Base-by-base conservation (phyloP, 164 flowering plant genomes). In the Magnolia kwangsiensis region DNA sequence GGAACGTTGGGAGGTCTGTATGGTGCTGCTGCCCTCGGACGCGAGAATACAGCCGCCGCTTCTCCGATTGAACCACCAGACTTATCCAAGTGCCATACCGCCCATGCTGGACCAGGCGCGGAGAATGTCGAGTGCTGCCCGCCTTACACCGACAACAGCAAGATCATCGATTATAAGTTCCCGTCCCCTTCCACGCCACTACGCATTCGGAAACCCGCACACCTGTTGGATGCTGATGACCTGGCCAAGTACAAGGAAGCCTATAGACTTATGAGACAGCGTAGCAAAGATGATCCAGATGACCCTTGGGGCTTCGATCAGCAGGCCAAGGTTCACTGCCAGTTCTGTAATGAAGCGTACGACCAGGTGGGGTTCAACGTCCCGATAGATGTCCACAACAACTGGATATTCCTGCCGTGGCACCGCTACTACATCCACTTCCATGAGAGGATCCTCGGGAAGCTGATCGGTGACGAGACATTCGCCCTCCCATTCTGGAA, bases 41-140 rank as follows among this genome's bases (percentile, higher is more conserved):
- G 19, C 0, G 51, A n/a, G 59, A n/a, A 8, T 6, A 2, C 1
- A 1, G 74, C 74, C 37, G 10, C 20, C 2, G 76, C 37, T 5
- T 29, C 20, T 49, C 76, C 76, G 19, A 4, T 74, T 2, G 20
- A 21, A 49, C 76, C 76, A 6, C 76, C 76, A 37, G 76, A 74
- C 16, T 70, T 63, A 11, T 63, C 69, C 14, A 21, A 66, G 55
- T 74, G 69, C 69, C 37, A 23, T 0, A 18, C 19, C 29, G 76
- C 76, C 59, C 45, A 3, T 58, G 29, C 75, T 1, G 37, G 37
- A 31, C 31, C 50, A 29, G 50, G 51, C n/a, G n/a, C n/a, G n/a
- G n/a, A n/a, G n/a, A n/a, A n/a, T n/a, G 50, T 59, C 21, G 16
- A 61, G 9, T 73, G 75, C 68, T 73, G 75, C 75, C 75, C 75